Conservation (phyloP, 345 rosid genomes). For the Corchorus capsularis region DNA sequence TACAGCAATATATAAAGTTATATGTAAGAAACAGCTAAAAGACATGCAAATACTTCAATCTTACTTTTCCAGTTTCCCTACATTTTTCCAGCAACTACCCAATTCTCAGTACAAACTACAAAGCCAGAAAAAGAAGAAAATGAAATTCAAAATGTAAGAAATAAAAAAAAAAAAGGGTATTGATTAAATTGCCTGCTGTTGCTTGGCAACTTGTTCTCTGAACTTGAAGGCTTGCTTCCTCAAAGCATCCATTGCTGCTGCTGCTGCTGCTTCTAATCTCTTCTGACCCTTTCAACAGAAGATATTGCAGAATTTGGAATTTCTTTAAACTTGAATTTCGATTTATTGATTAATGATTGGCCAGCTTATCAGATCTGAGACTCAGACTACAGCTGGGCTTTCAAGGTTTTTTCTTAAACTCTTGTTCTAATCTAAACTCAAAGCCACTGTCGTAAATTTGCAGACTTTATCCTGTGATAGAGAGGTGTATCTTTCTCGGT, state of each 20-base stretch:
- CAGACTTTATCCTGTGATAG: neutral
- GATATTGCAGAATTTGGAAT: neutral
- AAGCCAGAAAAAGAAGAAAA: slow-evolving; percentile 8
- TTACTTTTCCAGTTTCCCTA: neutral
- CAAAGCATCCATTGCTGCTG: slow-evolving; percentile 66
- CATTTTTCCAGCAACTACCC: slow-evolving; percentile 19
- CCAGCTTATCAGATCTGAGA: neutral
- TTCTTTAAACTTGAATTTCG: neutral
- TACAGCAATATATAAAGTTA: neutral
- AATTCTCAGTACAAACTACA: neutral
- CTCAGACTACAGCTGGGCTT: neutral
- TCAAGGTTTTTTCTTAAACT: neutral
- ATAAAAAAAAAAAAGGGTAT: neutral
- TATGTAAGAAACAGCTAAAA: neutral
- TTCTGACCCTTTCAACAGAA: neutral
- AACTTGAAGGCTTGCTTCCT: slow-evolving; percentile 94
- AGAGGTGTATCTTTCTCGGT: neutral
- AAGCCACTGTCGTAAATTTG: neutral
- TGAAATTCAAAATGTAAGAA: too few species aligned
- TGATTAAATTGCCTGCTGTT: slow-evolving; percentile 54
- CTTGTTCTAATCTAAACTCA: neutral
- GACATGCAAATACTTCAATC: neutral
- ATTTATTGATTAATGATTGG: neutral
- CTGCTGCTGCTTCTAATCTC: neutral
- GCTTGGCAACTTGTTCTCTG: slow-evolving; percentile 95